Conservation (phyloP, 202 grass and related monocot genomes). For the Musa balbisiana region DNA sequence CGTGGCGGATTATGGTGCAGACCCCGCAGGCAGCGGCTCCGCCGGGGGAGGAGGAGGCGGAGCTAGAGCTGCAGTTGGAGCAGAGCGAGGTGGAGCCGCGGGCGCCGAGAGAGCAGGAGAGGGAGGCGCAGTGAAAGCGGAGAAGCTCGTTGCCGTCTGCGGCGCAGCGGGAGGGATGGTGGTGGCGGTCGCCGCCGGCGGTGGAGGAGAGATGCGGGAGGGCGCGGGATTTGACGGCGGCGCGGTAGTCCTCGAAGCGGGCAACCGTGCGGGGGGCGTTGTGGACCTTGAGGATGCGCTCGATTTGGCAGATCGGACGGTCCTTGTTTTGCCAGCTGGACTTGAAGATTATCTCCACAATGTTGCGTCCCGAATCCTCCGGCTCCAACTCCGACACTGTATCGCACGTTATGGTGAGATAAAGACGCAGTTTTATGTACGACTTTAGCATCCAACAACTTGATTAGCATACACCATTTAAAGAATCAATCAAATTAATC, state of each 20-base stretch:
- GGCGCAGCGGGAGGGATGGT: slow-evolving; percentile 27
- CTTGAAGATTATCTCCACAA: slow-evolving; percentile 99
- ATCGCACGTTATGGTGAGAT: too few relatives aligned
- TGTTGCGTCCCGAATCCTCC: slow-evolving; percentile 87
- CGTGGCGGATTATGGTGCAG: slow-evolving; percentile 65
- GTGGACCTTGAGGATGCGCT: slow-evolving; percentile 91
- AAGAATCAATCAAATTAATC: slow-evolving; percentile 3
- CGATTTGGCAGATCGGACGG: slow-evolving; percentile 56
- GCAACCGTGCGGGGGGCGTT: slow-evolving; percentile 60
- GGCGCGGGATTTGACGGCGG: slow-evolving; percentile 49
- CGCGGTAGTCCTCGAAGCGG: slow-evolving; percentile 85
- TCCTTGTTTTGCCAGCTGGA: slow-evolving; percentile 87
- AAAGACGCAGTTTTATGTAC: too few relatives aligned
- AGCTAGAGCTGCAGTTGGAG: background rate
- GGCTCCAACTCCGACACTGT: slow-evolving; percentile 82
- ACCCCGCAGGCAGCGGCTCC: slow-evolving; percentile 32
- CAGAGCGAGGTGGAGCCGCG: slow-evolving; percentile 46
- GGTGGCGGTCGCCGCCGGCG: background rate
- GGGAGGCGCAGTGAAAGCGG: slow-evolving; percentile 60
- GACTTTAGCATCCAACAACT: too few relatives aligned
- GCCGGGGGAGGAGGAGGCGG: background rate
- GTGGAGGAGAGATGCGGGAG: slow-evolving; percentile 14
- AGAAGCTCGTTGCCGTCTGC: slow-evolving; percentile 95
- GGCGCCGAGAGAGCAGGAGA: slow-evolving; percentile 61
- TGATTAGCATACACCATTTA: too few relatives aligned